Percentiles rank a stretch among this genome's conserved stretches.
Conservation (phyloP, 495 filamentous ascomycete species). For the Durotheca rogersii region DNA sequence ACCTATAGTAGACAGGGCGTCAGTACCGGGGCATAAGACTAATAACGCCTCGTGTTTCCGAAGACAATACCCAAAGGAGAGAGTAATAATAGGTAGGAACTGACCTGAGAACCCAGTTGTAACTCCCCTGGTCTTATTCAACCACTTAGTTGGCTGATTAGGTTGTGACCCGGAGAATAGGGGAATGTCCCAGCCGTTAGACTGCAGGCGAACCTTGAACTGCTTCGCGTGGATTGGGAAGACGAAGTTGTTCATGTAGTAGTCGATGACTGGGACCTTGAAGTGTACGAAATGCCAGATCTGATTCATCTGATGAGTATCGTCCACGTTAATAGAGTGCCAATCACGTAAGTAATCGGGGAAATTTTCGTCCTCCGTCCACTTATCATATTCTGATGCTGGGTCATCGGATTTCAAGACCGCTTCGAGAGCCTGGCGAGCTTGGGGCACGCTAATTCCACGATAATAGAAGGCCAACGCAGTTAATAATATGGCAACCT, state of each 20-base stretch:
- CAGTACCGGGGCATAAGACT: too few species aligned
- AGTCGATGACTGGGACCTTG: slow-evolving; percentile 45
- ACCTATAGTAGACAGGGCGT: slow-evolving; percentile 30
- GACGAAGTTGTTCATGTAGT: slow-evolving; percentile 55
- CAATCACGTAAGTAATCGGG: slow-evolving; percentile 46
- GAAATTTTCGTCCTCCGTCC: slow-evolving; percentile 39
- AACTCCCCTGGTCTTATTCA: slow-evolving; percentile 6
- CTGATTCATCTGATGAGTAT: slow-evolving; percentile 44
- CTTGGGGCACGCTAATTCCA: slow-evolving; percentile 43
- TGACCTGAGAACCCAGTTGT: slow-evolving; percentile 51
- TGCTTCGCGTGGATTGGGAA: slow-evolving; percentile 55
- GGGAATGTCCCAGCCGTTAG: slow-evolving; percentile 56
- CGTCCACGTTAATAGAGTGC: slow-evolving; percentile 53
- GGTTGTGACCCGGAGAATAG: slow-evolving; percentile 18
- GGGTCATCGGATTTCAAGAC: slow-evolving; percentile 55
- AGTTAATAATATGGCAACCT: slow-evolving; percentile 53
- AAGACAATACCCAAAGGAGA: too few species aligned
- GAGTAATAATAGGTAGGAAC: neutral
- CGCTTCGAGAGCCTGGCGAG: slow-evolving; percentile 40
- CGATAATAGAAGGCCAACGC: slow-evolving; percentile 53
- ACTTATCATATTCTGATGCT: slow-evolving; percentile 50
- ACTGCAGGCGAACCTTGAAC: slow-evolving; percentile 51
- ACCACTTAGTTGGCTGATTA: neutral
- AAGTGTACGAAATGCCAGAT: slow-evolving; percentile 44
- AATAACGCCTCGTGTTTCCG: too few species aligned